phyloP scores from a whole-genome alignment of 768 basidiomycete genomes.

The Hirschioporus abietinus region DNA sequence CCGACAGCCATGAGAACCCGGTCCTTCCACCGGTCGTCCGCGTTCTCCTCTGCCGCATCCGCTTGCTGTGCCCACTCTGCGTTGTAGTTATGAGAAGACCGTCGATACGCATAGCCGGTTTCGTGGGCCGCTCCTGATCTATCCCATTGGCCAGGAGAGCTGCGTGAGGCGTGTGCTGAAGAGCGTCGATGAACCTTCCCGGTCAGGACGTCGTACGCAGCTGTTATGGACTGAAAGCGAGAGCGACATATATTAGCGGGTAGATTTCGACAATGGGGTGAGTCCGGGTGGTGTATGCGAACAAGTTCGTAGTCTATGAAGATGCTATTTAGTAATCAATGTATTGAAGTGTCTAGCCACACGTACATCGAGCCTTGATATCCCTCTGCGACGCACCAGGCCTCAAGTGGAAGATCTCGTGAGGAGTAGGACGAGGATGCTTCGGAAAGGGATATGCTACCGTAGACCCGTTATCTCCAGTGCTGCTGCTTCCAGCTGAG shows the following conservation, averaged over 20 bases:
- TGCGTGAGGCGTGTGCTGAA: slow-evolving; percentile 13
- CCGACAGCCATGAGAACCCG: slow-evolving; percentile 42
- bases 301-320: slow-evolving; percentile 68
- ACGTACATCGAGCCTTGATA: slow-evolving; percentile 66
- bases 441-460: slow-evolving; percentile 44
- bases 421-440: slow-evolving; percentile 50
- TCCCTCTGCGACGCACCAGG: slow-evolving; percentile 48
- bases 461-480: background rate
- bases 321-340: background rate
- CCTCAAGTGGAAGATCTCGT: slow-evolving; percentile 70
- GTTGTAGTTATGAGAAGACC: slow-evolving; percentile 46
- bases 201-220: slow-evolving; percentile 56
- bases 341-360: background rate
- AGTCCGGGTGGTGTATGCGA: slow-evolving; percentile 68
- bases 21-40: slow-evolving; percentile 48
- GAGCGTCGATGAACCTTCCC: slow-evolving; percentile 26
- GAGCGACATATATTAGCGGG: slow-evolving; percentile 43
- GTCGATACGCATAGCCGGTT: slow-evolving; percentile 12
- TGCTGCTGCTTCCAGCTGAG: background rate
- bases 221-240: slow-evolving; percentile 59
- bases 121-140: background rate
- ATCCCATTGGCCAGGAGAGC: background rate
- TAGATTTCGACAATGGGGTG: slow-evolving; percentile 35
- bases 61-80: slow-evolving; percentile 44
- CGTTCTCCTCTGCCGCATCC: slow-evolving; percentile 21